phyloP scores from a whole-genome alignment of 1,284 basidiomycete genomes.

The Porodaedalea pini region DNA sequence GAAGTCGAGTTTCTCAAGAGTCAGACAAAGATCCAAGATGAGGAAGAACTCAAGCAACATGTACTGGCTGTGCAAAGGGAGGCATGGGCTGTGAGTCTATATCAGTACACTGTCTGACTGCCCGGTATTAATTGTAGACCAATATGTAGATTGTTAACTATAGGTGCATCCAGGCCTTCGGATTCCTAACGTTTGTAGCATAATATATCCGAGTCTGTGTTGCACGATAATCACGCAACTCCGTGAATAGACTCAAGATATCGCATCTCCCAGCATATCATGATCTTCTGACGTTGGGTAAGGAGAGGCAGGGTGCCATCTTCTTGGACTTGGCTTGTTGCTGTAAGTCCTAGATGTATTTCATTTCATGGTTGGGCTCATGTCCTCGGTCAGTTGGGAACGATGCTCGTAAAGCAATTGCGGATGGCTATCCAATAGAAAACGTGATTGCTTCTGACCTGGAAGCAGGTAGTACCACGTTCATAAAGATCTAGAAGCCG shows the following conservation, averaged over 20 bases:
- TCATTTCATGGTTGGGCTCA: constrained; percentile 4
- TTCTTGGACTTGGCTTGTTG: constrained; percentile 33
- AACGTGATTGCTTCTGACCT: constrained; percentile 26
- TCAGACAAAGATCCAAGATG: constrained; percentile 17
- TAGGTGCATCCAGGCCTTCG: constrained; percentile 18
- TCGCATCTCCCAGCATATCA: constrained; percentile 25
- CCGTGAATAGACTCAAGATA: constrained; percentile 23
- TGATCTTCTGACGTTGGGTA: constrained; percentile 28
- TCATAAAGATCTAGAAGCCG: not conserved
- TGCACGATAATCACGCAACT: not conserved
- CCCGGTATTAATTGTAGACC: not conserved
- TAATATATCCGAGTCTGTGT: not conserved
- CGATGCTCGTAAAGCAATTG: constrained; percentile 25
- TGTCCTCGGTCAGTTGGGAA: constrained; percentile 23
- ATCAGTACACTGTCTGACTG: not conserved
- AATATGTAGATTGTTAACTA: constrained; percentile 19
- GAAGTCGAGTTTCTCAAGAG: constrained; percentile 20
- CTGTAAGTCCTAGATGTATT: constrained; percentile 27
- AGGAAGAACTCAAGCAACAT: constrained; percentile 19
- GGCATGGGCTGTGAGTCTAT: constrained; percentile 15
- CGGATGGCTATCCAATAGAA: constrained; percentile 26
- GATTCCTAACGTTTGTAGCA: constrained; percentile 9
- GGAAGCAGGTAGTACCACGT: constrained; percentile 15
- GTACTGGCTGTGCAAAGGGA: constrained; percentile 18
- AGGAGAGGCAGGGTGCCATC: constrained; percentile 27